Percentiles rank a stretch among this genome's conserved stretches.
Conservation (phyloP, 441 rosid genomes). For the Jatropha multifida region DNA sequence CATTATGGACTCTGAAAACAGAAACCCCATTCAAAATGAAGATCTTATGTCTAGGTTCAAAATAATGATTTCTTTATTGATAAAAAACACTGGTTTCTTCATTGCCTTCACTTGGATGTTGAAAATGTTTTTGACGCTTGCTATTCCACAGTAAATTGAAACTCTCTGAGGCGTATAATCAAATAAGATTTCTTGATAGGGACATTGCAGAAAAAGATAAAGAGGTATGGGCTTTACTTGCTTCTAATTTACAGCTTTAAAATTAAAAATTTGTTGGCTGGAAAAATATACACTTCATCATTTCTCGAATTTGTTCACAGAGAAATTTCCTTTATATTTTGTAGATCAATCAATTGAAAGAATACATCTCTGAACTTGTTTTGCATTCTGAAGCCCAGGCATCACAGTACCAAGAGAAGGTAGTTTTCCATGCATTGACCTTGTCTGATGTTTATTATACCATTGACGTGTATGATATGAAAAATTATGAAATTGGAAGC, state of each 20-base stretch:
- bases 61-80: slow-evolving; percentile 23
- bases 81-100: slow-evolving; percentile 24
- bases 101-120: slow-evolving; percentile 20
- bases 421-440: slow-evolving; percentile 21
- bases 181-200: slow-evolving; percentile 52
- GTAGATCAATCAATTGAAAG: slow-evolving; percentile 75
- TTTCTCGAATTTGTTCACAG: slow-evolving; percentile 3
- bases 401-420: slow-evolving; percentile 86
- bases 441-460: neutral
- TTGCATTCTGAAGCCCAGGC: slow-evolving; percentile 97
- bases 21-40: slow-evolving; percentile 36
- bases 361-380: slow-evolving; percentile 73
- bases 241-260: slow-evolving; percentile 14
- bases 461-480: neutral
- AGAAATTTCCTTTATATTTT: slow-evolving; percentile 27
- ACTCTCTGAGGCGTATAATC: slow-evolving; percentile 51
- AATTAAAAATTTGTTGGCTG: neutral
- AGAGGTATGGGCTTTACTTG: slow-evolving; percentile 53
- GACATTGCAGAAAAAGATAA: slow-evolving; percentile 58
- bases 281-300: neutral
- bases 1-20: slow-evolving; percentile 37
- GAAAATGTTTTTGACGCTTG: slow-evolving; percentile 32
- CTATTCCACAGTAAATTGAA: slow-evolving; percentile 42
- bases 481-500: slow-evolving; percentile 9
- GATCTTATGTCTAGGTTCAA: slow-evolving; percentile 51